Conservation (phyloP, 257 asterid genomes). For the Solanum sejunctum region DNA sequence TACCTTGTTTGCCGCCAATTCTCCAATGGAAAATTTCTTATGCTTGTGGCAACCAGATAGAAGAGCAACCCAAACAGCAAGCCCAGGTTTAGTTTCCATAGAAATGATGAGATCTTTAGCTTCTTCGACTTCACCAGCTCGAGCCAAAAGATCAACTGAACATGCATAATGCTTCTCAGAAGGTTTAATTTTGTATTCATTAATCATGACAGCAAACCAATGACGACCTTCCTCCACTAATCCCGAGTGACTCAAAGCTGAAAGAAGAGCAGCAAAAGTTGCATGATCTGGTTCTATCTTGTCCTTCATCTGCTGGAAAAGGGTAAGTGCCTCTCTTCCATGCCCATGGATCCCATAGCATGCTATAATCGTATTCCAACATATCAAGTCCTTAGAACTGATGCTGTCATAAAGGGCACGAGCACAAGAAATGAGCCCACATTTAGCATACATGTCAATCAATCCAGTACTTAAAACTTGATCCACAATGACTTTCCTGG, state of each 20-base stretch:
- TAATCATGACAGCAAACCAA: constrained; percentile 56
- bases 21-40: constrained; percentile 43
- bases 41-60: constrained; percentile 68
- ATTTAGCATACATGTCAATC: constrained; percentile 69
- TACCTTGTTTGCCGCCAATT: constrained; percentile 54
- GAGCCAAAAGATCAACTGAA: constrained; percentile 71
- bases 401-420: constrained; percentile 28
- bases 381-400: constrained; percentile 32
- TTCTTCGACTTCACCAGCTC: constrained; percentile 66
- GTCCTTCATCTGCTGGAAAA: constrained; percentile 41
- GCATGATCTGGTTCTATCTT: constrained; percentile 53
- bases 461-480: constrained; percentile 50
- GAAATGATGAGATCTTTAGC: constrained; percentile 35
- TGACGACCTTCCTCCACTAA: constrained; percentile 51
- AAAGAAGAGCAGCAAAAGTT: constrained; percentile 74
- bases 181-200: constrained; percentile 42
- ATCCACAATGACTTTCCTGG: constrained; percentile 31
- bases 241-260: constrained; percentile 75
- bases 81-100: constrained; percentile 38
- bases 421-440: too few relatives aligned
- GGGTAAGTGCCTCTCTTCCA: constrained; percentile 47
- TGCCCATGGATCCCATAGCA: constrained; percentile 70
- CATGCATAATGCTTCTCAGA: constrained; percentile 69
- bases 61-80: constrained; percentile 78
- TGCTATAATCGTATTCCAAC: constrained; percentile 66